phyloP scores from a whole-genome alignment of 192 early-diverging fungal species.

The Podila horticola region DNA sequence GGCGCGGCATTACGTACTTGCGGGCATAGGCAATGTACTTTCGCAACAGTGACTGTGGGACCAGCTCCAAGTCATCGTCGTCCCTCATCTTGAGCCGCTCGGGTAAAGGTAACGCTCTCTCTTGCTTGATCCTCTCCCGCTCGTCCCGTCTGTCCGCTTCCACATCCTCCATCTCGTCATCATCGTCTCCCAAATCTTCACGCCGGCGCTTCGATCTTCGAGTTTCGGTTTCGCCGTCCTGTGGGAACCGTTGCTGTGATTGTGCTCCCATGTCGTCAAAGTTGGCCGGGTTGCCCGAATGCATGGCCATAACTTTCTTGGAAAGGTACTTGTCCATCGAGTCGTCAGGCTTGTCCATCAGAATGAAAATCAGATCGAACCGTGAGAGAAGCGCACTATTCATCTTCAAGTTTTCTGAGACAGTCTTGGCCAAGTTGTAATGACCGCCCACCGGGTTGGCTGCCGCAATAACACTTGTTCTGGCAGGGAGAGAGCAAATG shows the following conservation, averaged over 20 bases:
- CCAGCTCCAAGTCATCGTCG: conserved; percentile 64
- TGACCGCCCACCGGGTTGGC: conserved; percentile 90
- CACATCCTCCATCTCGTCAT: not conserved
- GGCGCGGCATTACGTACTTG: conserved; percentile 77
- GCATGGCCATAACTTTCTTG: conserved; percentile 82
- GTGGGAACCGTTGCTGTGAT: not conserved
- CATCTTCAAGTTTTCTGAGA: conserved; percentile 86
- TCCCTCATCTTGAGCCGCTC: conserved; percentile 60
- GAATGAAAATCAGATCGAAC: conserved; percentile 86
- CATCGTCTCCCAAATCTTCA: not conserved
- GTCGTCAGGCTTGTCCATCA: conserved; percentile 82
- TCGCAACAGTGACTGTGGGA: conserved; percentile 74
- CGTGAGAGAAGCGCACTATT: conserved; percentile 77
- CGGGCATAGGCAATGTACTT: conserved; percentile 91
- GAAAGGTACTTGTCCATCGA: conserved; percentile 85
- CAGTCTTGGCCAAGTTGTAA: conserved; percentile 88
- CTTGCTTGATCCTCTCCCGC: conserved; percentile 5
- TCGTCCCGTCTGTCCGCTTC: not conserved
- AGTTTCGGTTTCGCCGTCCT: conserved; percentile 5
- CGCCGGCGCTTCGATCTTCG: conserved; percentile 1
- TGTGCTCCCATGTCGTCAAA: conserved; percentile 3
- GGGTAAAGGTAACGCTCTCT: conserved; percentile 23
- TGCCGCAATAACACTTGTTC: conserved; percentile 87
- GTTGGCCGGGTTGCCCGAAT: conserved; percentile 47
- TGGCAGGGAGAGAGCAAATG: conserved; percentile 83